Evolutionary conservation across 2,329 filamentous ascomycete species (phyloP).

Genomic region (Clarireedia monteithiana): DNA sequence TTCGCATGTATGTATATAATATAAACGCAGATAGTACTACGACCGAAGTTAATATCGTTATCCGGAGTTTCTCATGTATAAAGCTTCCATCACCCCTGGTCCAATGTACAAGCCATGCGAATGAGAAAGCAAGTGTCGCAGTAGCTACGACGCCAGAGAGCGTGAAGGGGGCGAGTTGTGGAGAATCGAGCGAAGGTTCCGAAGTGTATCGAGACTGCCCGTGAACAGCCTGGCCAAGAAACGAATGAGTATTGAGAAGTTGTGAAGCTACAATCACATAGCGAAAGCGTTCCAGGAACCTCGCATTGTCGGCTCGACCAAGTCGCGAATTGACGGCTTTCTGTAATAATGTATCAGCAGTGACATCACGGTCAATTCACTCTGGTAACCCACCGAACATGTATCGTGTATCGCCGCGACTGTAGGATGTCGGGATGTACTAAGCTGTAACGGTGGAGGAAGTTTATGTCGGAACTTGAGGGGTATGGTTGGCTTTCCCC

Average conservation of each 20-base stretch:
- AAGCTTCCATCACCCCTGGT: slow-evolving; percentile 44
- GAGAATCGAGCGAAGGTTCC: slow-evolving; percentile 14
- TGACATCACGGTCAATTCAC: neutral
- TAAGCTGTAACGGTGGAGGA: slow-evolving; percentile 36
- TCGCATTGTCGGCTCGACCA: slow-evolving; percentile 69
- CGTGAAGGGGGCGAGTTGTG: slow-evolving; percentile 40
- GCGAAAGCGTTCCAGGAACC: slow-evolving; percentile 86
- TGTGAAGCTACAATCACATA: slow-evolving; percentile 92
- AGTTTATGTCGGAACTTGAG: slow-evolving; percentile 46
- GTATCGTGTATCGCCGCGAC: slow-evolving; percentile 40
- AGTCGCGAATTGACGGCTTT: slow-evolving; percentile 64
- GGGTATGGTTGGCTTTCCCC: slow-evolving; percentile 46
- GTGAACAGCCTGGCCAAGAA: slow-evolving; percentile 33
- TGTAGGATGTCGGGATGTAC: slow-evolving; percentile 33
- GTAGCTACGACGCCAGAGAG: slow-evolving; percentile 60
- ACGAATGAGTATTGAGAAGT: slow-evolving; percentile 65
- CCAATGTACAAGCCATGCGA: slow-evolving; percentile 63
- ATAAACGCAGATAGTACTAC: slow-evolving; percentile 44
- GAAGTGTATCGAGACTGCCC: slow-evolving; percentile 18
- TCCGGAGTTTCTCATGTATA: slow-evolving; percentile 48
- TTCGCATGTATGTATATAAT: slow-evolving; percentile 64
- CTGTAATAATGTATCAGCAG: slow-evolving; percentile 34
- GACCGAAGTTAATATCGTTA: slow-evolving; percentile 38
- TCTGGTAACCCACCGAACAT: slow-evolving; percentile 40
- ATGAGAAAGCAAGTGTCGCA: slow-evolving; percentile 50